Base-by-base conservation (phyloP, 345 rosid species). In the Salix purpurea region DNA sequence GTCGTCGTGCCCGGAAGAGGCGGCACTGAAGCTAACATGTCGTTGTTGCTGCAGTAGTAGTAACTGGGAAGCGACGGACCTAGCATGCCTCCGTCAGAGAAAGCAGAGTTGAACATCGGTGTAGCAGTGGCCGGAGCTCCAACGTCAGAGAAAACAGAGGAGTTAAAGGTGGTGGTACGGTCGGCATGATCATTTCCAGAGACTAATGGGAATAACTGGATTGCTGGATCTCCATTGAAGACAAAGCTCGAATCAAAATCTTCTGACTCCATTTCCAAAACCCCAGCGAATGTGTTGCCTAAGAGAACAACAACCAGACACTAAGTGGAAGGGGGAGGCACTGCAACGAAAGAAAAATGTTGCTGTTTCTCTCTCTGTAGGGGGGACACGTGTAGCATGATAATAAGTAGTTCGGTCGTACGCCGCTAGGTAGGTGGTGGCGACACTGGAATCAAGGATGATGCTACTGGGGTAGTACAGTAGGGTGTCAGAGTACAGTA, bases 401-500 rank as follows among this genome's bases (percentile, higher is more conserved):
- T 40, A 9, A 40, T 9, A 40, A 40, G 44, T 40, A 40, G 44
- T 8, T 9, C 13, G 13, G 10, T 40, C 44, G 44, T 19, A n/a
- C 34, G 40, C 28, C 3, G 24, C 6, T 4, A 6, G 24, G 50
- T 19, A 74, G 74, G 24, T 8, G 70, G 81, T 13, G 86, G 88
- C 84, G 71, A 80, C 84, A 69, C 82, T 74, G 37, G 78, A 73
- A 72, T 71, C 84, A 82, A 85, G 67, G 85, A 79, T 73, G 90
- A 82, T 83, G 32, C 24, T 9, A 42, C 12, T 40, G 44, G 44
- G 44, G 44, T 40, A 40, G 44, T 40, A 40, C 44, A 40, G 44
- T 40, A 21, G 61, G 24, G 12, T 21, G 26, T 21, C 61, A 56
- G 9, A 2, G 61, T 46, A 46, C 50, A 2, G 61, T 52, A 40